A percentile compares a stretch with the other conserved stretches of the same genome.
Evolutionary conservation across 345 rosid species (phyloP).

Genomic region (Eucalyptus rudis): DNA sequence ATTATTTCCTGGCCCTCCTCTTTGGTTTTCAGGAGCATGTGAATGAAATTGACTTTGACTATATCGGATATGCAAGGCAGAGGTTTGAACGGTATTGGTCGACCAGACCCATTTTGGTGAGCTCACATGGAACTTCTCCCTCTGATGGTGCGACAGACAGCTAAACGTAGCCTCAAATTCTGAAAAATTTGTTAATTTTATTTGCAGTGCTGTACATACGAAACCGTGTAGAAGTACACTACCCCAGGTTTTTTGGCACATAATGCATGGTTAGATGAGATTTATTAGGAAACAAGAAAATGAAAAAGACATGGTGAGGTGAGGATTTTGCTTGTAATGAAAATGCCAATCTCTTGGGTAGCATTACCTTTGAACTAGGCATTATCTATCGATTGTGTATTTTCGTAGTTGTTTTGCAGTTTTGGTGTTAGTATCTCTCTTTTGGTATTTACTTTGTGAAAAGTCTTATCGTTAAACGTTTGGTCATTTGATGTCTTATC

Average conservation of each 20-base stretch:
- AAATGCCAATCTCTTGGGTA: neutral
- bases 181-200: neutral
- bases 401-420: neutral
- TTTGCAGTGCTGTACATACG: neutral
- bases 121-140: neutral
- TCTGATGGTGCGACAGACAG: neutral
- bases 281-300: neutral
- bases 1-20: neutral
- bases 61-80: conserved; percentile 49
- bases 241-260: neutral
- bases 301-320: neutral
- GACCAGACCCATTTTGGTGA: conserved; percentile 19
- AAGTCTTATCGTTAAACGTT: neutral
- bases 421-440: neutral
- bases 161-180: neutral
- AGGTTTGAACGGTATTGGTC: conserved; percentile 49
- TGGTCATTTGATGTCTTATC: neutral
- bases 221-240: neutral
- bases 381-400: neutral
- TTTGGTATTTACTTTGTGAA: neutral
- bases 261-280: neutral
- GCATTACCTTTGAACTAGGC: neutral
- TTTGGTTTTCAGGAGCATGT: conserved; percentile 33
- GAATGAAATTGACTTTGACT: conserved; percentile 60
- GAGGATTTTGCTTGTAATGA: neutral